Percentiles rank a stretch among this genome's conserved stretches.
Conservation (phyloP, 352 stramenopile species). For the Globisporangium viniferum region DNA sequence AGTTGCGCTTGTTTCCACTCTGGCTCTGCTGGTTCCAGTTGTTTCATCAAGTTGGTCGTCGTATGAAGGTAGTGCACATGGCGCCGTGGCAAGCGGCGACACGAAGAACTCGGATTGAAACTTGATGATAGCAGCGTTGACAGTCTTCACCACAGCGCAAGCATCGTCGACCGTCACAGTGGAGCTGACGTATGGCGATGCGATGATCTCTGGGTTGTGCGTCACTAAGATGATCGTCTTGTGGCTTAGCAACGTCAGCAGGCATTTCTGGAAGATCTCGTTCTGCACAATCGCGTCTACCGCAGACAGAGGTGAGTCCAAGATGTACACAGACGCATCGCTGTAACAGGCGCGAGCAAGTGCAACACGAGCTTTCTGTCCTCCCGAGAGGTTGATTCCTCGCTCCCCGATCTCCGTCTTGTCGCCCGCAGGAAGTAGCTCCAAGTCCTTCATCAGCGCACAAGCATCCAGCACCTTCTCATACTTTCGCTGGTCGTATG, state of each 20-base stretch:
- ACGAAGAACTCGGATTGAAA: background rate
- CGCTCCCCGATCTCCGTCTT: constrained; percentile 31
- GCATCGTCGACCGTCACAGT: background rate
- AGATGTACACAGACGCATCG: constrained; percentile 37
- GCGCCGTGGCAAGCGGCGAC: background rate
- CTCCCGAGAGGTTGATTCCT: constrained; percentile 60
- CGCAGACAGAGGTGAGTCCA: constrained; percentile 74
- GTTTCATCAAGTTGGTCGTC: constrained; percentile 20
- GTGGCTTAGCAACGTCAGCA: constrained; percentile 20
- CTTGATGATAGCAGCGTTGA: background rate
- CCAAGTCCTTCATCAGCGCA: constrained; percentile 62
- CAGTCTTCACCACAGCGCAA: background rate
- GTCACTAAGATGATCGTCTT: constrained; percentile 87
- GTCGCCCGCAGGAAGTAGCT: constrained; percentile 56
- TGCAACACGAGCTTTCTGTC: constrained; percentile 57
- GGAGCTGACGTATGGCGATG: constrained; percentile 10
- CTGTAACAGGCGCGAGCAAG: constrained; percentile 65
- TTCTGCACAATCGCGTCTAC: constrained; percentile 92
- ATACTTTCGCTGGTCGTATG: constrained; percentile 40
- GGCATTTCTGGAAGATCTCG: constrained; percentile 72
- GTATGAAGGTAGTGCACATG: background rate
- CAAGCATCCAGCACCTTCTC: constrained; percentile 45
- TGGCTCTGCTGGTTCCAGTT: background rate
- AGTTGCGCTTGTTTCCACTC: background rate
- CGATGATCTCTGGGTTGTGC: constrained; percentile 76